Evolutionary conservation across 805 yeast genomes (phyloP), one percentile per base, ranked within the genome.

Genomic region (Zygosaccharomyces lentus): DNA sequence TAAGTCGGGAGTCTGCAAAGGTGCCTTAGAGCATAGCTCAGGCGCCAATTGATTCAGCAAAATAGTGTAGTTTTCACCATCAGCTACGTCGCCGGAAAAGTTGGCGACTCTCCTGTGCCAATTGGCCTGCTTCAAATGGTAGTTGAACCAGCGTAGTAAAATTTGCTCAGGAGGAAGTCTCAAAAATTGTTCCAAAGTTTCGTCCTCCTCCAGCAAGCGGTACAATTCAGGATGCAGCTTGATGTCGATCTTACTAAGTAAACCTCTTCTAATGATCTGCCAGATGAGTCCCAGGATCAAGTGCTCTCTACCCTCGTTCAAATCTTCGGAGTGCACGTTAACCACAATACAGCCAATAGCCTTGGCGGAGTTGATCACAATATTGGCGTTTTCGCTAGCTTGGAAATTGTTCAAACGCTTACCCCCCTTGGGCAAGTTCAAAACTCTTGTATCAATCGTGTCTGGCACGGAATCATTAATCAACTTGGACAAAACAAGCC

Each of bases 261-360:
- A 74, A 38, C 99, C 99, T 69, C 96, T 84, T 71, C 99, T 84
- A 57, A 93, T 93, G 60, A 93, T 87, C 73, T 93, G 99, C 98
- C 98, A 90, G 56, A 90, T 84, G 54, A 90, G 74, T 46, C 98
- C 98, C 53, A 91, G 70, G 48, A 90, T 85, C 65, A 90, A 77
- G 67, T 90, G 96, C 62, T 88, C 95, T 58, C 86, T 90, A 57
- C 97, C 97, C 60, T 89, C 97, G 52, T 87, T 83, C 44, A 90
- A 87, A 65, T 89, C 96, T 64, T 89, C 96, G 12, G 97, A 86
- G 58, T 91, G 98, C 41, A 93, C 98, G 63, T 93, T 93, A 42
- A 93, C 98, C 41, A 93, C 98, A 47, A 93, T 86, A 75, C 97
- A 91, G 16, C 99, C 99, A 69, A 93, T 93, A 43, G 98, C 99